Evolutionary conservation across 2,329 filamentous ascomycete species (phyloP).

Genomic region (Pyrenochaeta sp.): DNA sequence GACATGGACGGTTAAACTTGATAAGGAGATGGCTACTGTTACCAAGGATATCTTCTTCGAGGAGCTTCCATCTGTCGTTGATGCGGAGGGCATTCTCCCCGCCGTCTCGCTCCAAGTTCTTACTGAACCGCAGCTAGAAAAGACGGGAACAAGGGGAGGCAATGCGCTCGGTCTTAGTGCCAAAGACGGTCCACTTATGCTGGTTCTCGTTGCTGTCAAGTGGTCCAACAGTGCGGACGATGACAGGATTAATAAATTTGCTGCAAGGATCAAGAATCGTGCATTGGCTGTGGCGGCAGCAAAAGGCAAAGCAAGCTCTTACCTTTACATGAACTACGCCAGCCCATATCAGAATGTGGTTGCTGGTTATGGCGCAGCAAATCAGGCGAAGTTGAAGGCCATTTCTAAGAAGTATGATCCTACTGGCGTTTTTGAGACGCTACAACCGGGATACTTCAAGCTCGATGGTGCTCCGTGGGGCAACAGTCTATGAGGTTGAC

Average conservation of each 20-base stretch:
- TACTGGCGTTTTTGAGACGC: constrained; percentile 24
- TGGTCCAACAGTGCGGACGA: constrained; percentile 38
- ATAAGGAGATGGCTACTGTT: constrained; percentile 25
- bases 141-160: constrained; percentile 33
- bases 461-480: constrained; percentile 23
- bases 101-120: constrained; percentile 39
- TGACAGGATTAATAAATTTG: constrained; percentile 25
- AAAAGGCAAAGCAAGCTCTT: constrained; percentile 9
- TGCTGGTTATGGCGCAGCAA: constrained; percentile 52
- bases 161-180: constrained; percentile 42
- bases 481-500: neutral
- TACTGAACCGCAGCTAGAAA: constrained; percentile 28
- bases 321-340: constrained; percentile 60
- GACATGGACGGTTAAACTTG: constrained; percentile 38
- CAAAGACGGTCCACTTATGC: constrained; percentile 27
- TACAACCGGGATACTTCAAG: constrained; percentile 35
- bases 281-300: constrained; percentile 12
- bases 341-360: constrained; percentile 54
- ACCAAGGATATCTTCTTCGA: constrained; percentile 35
- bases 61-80: constrained; percentile 24
- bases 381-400: constrained; percentile 33
- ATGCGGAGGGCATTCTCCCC: constrained; percentile 27
- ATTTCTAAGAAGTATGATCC: constrained; percentile 33
- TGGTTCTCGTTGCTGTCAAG: constrained; percentile 22
- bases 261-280: constrained; percentile 23